phyloP scores from a whole-genome alignment of 208 protist genomes.

The Phytomonas sp. region DNA sequence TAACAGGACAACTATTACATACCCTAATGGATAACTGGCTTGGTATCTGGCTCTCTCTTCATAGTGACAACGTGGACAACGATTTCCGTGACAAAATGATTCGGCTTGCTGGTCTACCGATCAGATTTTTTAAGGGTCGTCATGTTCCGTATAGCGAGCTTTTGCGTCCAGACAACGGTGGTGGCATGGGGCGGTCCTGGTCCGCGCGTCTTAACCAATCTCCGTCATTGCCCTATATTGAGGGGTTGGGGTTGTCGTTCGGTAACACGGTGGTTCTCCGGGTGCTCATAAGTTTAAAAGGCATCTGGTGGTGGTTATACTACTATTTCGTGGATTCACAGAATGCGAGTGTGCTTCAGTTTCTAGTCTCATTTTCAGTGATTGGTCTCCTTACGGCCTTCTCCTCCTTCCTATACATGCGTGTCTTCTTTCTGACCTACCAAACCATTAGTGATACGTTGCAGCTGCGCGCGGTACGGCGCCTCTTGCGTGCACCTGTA shows the following conservation, averaged over 20 bases:
- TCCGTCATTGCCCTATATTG: background rate
- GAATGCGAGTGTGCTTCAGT: constrained; percentile 24
- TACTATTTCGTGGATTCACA: constrained; percentile 22
- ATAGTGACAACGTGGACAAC: background rate
- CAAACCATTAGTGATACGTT: constrained; percentile 44
- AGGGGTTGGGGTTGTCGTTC: background rate
- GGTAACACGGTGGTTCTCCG: constrained; percentile 1
- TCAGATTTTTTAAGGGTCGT: background rate
- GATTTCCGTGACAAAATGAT: background rate
- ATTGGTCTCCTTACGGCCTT: constrained; percentile 40
- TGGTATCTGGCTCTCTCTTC: constrained; percentile 56
- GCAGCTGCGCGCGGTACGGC: constrained; percentile 41
- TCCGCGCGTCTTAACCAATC: background rate
- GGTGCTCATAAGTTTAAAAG: constrained; percentile 10
- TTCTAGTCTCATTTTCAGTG: constrained; percentile 47
- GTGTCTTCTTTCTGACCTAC: constrained; percentile 48
- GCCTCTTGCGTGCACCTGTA: constrained; percentile 54
- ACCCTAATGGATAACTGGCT: constrained; percentile 73
- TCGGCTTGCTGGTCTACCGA: background rate
- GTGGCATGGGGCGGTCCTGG: background rate
- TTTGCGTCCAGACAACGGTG: background rate
- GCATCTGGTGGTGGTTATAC: constrained; percentile 13
- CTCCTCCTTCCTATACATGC: constrained; percentile 45
- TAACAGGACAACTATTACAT: constrained; percentile 39
- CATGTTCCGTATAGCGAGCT: background rate